phyloP scores from a whole-genome alignment of 805 yeast species.

The Candida stauntonica region DNA sequence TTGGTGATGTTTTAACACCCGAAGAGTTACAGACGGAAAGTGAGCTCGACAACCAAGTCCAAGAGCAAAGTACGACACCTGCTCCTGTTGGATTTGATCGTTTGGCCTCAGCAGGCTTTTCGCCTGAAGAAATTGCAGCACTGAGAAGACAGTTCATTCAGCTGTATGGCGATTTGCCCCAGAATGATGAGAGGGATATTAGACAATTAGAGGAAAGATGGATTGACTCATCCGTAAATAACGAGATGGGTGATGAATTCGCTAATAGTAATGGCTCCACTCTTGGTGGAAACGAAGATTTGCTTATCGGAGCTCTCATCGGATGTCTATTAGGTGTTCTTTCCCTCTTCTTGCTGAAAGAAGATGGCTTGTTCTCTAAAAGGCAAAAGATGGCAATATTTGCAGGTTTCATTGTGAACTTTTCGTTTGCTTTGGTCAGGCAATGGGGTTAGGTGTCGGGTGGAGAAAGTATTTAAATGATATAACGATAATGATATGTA shows the following conservation, averaged over 20 bases:
- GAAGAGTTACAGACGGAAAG: slow-evolving; percentile 59
- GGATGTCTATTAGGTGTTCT: slow-evolving; percentile 77
- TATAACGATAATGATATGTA: not conserved
- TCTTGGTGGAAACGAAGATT: slow-evolving; percentile 55
- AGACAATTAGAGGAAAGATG: slow-evolving; percentile 79
- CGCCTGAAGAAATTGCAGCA: slow-evolving; percentile 68
- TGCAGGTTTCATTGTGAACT: slow-evolving; percentile 67
- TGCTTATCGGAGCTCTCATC: slow-evolving; percentile 62
- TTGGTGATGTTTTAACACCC: slow-evolving; percentile 58
- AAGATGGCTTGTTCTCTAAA: slow-evolving; percentile 57
- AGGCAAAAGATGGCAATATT: slow-evolving; percentile 64
- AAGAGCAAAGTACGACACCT: slow-evolving; percentile 49
- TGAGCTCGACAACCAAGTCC: slow-evolving; percentile 49
- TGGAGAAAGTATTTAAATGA: not conserved
- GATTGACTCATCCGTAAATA: slow-evolving; percentile 70
- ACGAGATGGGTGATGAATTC: slow-evolving; percentile 41
- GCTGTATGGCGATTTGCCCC: slow-evolving; percentile 50
- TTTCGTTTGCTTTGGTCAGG: slow-evolving; percentile 59
- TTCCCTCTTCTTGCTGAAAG: slow-evolving; percentile 57
- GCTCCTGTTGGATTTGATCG: slow-evolving; percentile 85
- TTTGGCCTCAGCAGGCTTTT: slow-evolving; percentile 75
- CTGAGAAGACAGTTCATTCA: slow-evolving; percentile 70
- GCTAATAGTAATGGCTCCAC: slow-evolving; percentile 39
- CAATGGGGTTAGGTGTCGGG: slow-evolving; percentile 22
- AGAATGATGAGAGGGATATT: slow-evolving; percentile 38